phyloP scores from a whole-genome alignment of 148 eudicot genomes.

The Mesembryanthemum crystallinum region DNA sequence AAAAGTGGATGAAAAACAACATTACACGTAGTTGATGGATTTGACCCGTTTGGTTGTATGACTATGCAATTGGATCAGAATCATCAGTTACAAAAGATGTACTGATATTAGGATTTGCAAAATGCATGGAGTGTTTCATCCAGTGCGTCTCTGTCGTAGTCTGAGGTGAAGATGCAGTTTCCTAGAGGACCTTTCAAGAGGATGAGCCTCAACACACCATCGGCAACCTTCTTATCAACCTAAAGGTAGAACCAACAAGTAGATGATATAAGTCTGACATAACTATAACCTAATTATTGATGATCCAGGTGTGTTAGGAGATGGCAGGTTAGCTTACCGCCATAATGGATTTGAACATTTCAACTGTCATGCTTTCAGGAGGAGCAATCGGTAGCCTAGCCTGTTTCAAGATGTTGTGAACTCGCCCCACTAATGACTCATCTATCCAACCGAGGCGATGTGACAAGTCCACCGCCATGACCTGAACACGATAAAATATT shows the following conservation, averaged over 20 bases:
- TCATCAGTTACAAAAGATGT: background rate
- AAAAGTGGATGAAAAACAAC: slow-evolving; percentile 2
- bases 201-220: slow-evolving; percentile 89
- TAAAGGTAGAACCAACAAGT: slow-evolving; percentile 25
- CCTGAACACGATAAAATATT: slow-evolving; percentile 39
- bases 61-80: background rate
- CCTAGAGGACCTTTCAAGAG: slow-evolving; percentile 91
- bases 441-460: slow-evolving; percentile 97
- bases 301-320: background rate
- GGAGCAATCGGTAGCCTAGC: slow-evolving; percentile 77
- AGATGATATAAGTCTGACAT: background rate
- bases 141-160: slow-evolving; percentile 74
- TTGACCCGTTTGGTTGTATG: background rate
- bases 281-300: background rate
- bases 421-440: slow-evolving; percentile 69
- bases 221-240: slow-evolving; percentile 99
- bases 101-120: slow-evolving; percentile 54
- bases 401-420: slow-evolving; percentile 50
- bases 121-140: slow-evolving; percentile 83
- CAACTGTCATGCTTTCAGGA: slow-evolving; percentile 81
- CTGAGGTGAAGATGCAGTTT: slow-evolving; percentile 87
- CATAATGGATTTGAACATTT: slow-evolving; percentile 94
- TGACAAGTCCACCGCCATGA: slow-evolving; percentile 98
- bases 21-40: background rate
- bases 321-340: slow-evolving; percentile 57